These are phyloP conservation scores for Ceratopteris richardii DNA, from an alignment of 75 land plant genomes.

Conservation along the genomic window DNA sequence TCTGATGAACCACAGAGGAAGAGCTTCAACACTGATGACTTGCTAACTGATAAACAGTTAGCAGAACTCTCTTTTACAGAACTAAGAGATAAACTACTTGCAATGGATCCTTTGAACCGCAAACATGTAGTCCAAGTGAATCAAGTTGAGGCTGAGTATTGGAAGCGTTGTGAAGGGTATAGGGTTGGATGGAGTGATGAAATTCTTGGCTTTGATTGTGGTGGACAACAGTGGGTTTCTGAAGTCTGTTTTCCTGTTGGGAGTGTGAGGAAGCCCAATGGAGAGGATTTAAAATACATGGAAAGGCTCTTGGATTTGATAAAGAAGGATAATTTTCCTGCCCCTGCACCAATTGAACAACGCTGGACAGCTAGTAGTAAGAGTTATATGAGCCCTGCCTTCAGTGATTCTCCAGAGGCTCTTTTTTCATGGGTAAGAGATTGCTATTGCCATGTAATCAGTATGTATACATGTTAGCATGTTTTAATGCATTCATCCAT, in stretches of 20 bases:
- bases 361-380: conserved; percentile 87
- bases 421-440: conserved; percentile 85
- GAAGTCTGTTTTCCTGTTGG: conserved; percentile 89
- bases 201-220: conserved; percentile 97
- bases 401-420: conserved; percentile 49
- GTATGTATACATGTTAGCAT: too few species aligned
- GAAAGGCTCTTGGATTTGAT: conserved; percentile 71
- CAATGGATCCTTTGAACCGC: conserved; percentile 82
- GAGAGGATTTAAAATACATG: conserved; percentile 77
- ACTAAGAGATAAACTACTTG: conserved; percentile 79
- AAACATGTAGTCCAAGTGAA: conserved; percentile 81
- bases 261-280: conserved; percentile 52
- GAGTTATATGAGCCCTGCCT: conserved; percentile 87
- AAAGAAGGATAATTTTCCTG: conserved; percentile 72
- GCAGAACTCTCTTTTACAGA: conserved; percentile 74
- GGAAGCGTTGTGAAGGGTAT: conserved; percentile 90
- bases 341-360: conserved; percentile 97
- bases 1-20: too few species aligned
- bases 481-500: too few species aligned
- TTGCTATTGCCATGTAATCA: neutral
- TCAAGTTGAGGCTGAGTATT: conserved; percentile 91
- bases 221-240: conserved; percentile 99
- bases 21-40: too few species aligned
- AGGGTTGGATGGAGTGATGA: conserved; percentile 95
- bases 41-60: conserved; percentile 26